phyloP scores from a whole-genome alignment of 2,329 filamentous ascomycete genomes.

The Thermoascus crustaceus region DNA sequence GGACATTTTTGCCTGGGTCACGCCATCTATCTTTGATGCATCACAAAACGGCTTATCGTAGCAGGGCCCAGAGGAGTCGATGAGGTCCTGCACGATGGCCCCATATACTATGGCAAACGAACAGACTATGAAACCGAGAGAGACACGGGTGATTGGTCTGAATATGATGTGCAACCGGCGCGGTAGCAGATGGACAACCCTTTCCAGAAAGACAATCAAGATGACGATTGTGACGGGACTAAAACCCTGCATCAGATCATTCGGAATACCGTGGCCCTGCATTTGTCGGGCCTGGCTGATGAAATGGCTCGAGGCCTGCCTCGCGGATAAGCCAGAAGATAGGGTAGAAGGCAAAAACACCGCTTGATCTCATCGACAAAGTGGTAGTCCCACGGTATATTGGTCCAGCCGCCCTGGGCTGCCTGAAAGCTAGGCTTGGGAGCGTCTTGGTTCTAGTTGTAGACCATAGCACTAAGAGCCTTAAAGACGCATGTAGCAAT shows the following conservation, averaged over 20 bases:
- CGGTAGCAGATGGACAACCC: conserved; percentile 60
- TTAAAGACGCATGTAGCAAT: conserved; percentile 60
- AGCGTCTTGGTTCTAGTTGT: conserved; percentile 49
- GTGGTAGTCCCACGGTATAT: conserved; percentile 55
- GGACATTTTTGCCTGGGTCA: conserved; percentile 32
- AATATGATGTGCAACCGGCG: conserved; percentile 57
- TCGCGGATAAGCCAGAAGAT: conserved; percentile 62
- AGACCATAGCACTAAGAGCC: conserved; percentile 48
- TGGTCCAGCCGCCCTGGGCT: conserved; percentile 38
- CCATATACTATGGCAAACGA: conserved; percentile 55
- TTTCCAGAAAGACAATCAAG: conserved; percentile 64
- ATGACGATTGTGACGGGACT: conserved; percentile 69
- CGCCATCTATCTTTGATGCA: conserved; percentile 24
- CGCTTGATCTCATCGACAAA: conserved; percentile 67
- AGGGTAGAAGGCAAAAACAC: conserved; percentile 63
- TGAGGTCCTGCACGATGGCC: conserved; percentile 48
- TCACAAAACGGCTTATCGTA: conserved; percentile 35
- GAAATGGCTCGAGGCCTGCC: conserved; percentile 60
- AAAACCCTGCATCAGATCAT: conserved; percentile 68
- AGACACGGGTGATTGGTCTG: conserved; percentile 69
- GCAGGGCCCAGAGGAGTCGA: conserved; percentile 48
- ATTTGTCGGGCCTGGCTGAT: conserved; percentile 56
- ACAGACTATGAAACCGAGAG: conserved; percentile 59
- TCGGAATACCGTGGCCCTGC: conserved; percentile 62
- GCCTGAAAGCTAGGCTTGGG: conserved; percentile 59